A percentile compares a stretch with the other conserved stretches of the same genome.
phyloP scores from a whole-genome alignment of 2,329 filamentous ascomycete species.

The Cladophialophora carrionii region DNA sequence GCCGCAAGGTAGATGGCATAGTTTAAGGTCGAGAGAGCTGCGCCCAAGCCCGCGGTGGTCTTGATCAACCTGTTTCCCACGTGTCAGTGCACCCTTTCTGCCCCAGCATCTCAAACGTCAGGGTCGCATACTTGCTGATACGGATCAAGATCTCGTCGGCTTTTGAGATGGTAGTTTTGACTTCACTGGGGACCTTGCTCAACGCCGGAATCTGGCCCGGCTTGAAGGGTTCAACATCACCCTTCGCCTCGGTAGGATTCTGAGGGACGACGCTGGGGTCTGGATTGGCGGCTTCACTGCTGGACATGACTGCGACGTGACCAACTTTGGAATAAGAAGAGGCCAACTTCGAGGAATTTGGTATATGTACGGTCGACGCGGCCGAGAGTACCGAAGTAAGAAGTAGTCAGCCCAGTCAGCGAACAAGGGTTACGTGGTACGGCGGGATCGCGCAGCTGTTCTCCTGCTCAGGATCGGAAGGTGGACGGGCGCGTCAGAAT shows the following conservation, averaged over 20 bases:
- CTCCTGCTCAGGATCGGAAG: not conserved
- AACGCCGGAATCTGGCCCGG: conserved; percentile 21
- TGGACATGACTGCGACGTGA: conserved; percentile 24
- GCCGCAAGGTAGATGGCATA: conserved; percentile 68
- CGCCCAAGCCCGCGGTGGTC: conserved; percentile 70
- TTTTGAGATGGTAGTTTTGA: conserved; percentile 30
- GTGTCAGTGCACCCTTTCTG: not conserved
- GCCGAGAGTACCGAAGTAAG: not conserved
- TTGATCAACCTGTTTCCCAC: conserved; percentile 60
- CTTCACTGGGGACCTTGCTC: conserved; percentile 30
- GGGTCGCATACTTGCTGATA: conserved; percentile 31
- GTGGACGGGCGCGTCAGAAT: not conserved
- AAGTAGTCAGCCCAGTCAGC: not conserved
- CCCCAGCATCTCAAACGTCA: not conserved
- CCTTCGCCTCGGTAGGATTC: conserved; percentile 20
- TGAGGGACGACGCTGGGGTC: conserved; percentile 32
- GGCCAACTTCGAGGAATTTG: not conserved
- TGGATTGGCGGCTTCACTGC: conserved; percentile 27
- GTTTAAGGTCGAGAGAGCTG: conserved; percentile 68
- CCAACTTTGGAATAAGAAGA: not conserved
- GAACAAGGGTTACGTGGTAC: not conserved
- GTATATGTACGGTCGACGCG: not conserved
- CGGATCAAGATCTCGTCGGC: conserved; percentile 32
- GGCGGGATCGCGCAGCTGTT: not conserved
- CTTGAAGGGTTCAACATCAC: conserved; percentile 26